Percentiles rank a stretch among this genome's conserved stretches.
Evolutionary conservation across 2,329 filamentous ascomycete genomes (phyloP).

Genomic region (Berkeleyomyces rouxiae): DNA sequence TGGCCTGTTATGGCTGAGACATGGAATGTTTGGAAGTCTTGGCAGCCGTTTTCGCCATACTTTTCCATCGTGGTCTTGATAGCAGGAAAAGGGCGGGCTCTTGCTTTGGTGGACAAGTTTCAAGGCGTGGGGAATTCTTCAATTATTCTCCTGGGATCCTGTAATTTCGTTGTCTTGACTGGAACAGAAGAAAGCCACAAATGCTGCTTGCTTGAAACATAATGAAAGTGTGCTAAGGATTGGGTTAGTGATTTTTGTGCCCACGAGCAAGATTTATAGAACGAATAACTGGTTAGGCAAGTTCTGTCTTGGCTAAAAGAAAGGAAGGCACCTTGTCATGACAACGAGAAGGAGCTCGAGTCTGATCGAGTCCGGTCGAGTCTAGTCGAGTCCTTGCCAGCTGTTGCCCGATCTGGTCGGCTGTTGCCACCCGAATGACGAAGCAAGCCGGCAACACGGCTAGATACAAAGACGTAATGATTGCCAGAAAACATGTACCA

Average conservation of each 20-base stretch:
- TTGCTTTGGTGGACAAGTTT: neutral
- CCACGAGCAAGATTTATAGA: too few species aligned
- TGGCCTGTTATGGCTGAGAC: neutral
- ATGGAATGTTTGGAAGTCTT: constrained; percentile 1
- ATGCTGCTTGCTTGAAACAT: neutral
- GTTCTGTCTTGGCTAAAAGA: too few species aligned
- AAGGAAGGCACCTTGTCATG: too few species aligned
- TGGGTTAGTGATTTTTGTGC: neutral
- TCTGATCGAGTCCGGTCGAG: neutral
- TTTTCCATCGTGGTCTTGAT: neutral
- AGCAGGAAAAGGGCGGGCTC: neutral
- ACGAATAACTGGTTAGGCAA: too few species aligned
- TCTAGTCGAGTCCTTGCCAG: neutral
- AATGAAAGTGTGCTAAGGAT: neutral
- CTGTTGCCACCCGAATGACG: neutral
- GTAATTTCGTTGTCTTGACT: neutral
- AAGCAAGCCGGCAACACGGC: neutral
- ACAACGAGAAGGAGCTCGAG: neutral
- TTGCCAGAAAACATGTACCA: neutral
- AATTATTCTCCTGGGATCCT: neutral
- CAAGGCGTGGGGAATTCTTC: neutral
- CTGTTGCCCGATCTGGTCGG: neutral
- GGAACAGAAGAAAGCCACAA: neutral
- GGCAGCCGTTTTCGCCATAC: neutral
- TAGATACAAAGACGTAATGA: neutral